phyloP scores from a whole-genome alignment of 2,329 filamentous ascomycete species.

The Samsoniella hepiali region DNA sequence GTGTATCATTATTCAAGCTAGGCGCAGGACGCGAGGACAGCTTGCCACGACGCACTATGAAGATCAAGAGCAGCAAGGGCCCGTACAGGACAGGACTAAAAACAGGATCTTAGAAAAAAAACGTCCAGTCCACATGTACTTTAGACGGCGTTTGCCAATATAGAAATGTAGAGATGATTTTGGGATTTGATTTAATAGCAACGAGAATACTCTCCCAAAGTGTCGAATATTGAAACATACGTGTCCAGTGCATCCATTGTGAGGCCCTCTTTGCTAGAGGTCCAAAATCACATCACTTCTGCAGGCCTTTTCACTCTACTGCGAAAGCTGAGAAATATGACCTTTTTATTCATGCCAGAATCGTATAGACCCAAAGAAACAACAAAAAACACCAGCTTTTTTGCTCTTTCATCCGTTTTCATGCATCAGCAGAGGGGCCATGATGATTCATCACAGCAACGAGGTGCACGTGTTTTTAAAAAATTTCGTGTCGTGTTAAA shows the following conservation, averaged over 20 bases:
- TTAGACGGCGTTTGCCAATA: slow-evolving; percentile 17
- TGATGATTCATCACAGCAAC: neutral
- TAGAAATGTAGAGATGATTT: slow-evolving; percentile 15
- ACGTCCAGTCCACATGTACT: slow-evolving; percentile 7
- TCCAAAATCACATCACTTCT: too few species aligned
- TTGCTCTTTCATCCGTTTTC: neutral
- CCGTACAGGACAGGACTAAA: neutral
- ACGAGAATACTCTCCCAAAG: neutral
- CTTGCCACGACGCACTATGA: slow-evolving; percentile 7
- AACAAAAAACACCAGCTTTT: neutral
- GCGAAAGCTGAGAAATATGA: neutral
- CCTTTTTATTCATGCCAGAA: slow-evolving; percentile 2
- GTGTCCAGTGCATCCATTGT: too few species aligned
- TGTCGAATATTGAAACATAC: too few species aligned
- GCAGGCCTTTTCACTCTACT: neutral
- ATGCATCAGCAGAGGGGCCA: too few species aligned
- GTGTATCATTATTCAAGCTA: slow-evolving; percentile 13
- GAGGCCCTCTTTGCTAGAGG: too few species aligned
- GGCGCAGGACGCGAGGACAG: slow-evolving; percentile 13
- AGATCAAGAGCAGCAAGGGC: neutral
- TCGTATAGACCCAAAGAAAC: slow-evolving; percentile 1
- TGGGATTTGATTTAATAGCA: neutral
- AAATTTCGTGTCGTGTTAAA: neutral
- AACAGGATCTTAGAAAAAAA: neutral
- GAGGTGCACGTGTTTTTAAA: neutral